Evolutionary conservation across 345 rosid species (phyloP).

Genomic region (Xanthoceras sorbifolium): DNA sequence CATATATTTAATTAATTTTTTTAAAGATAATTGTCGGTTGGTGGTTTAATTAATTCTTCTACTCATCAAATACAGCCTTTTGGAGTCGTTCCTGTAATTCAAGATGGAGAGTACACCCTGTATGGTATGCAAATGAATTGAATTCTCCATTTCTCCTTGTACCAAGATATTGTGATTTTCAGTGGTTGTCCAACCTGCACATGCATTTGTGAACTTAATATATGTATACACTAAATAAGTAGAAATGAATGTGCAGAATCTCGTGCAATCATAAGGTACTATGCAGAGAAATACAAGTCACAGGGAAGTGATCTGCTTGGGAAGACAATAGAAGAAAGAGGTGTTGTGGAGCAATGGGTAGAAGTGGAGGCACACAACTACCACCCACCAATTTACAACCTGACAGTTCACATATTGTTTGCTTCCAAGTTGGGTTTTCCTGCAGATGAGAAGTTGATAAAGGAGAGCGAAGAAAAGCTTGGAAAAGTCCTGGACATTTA

Average conservation of each 20-base stretch:
- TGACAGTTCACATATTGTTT: constrained; percentile 47
- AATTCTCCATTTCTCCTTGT: too few species aligned
- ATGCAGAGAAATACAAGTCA: constrained; percentile 59
- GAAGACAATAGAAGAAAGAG: constrained; percentile 47
- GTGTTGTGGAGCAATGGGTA: constrained; percentile 67
- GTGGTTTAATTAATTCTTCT: background rate
- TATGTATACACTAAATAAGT: too few species aligned
- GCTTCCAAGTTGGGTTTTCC: constrained; percentile 44
- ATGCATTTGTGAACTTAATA: too few species aligned
- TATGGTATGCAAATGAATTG: constrained; percentile 40
- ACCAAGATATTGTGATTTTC: background rate
- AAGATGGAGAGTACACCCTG: constrained; percentile 68
- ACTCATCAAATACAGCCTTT: constrained; percentile 52
- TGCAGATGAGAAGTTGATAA: constrained; percentile 44
- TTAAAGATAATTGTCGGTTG: background rate
- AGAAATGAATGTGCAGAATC: constrained; percentile 47
- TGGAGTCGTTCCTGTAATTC: constrained; percentile 62
- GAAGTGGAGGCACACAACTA: constrained; percentile 60
- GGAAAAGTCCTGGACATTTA: constrained; percentile 52
- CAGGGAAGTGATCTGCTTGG: constrained; percentile 52
- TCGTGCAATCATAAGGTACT: constrained; percentile 67
- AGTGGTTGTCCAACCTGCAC: background rate
- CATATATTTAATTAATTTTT: too few species aligned
- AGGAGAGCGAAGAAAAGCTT: constrained; percentile 67
- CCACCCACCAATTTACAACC: constrained; percentile 47